Percentiles rank a stretch among this genome's conserved stretches.
Evolutionary conservation across 345 rosid species (phyloP).

Genomic region (Syzygium jambos): DNA sequence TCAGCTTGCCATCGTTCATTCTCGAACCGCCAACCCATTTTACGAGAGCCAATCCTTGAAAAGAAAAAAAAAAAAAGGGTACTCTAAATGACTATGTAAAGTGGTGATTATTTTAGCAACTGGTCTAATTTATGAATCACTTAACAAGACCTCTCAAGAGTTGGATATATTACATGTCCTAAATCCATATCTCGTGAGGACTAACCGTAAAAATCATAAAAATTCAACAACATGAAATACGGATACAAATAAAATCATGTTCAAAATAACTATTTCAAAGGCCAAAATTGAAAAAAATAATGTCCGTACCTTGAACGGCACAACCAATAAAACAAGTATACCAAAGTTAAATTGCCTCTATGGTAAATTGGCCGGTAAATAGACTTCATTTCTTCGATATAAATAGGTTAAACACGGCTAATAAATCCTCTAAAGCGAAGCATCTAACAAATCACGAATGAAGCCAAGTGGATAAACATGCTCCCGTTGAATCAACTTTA

Average conservation of each 20-base stretch:
- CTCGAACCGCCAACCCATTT: not conserved
- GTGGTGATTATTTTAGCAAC: accelerated
- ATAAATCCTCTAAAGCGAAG: not conserved
- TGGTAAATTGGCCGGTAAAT: not conserved
- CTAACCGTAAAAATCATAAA: accelerated
- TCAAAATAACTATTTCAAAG: not conserved
- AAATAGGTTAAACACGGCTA: not conserved
- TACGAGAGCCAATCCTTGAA: accelerated
- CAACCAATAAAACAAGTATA: not conserved
- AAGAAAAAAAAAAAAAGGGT: not conserved
- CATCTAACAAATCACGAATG: not conserved
- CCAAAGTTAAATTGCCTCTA: not conserved
- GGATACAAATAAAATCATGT: not conserved
- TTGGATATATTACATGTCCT: not conserved
- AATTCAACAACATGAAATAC: not conserved
- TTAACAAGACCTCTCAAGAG: accelerated
- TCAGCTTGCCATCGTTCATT: not conserved
- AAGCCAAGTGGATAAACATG: not conserved
- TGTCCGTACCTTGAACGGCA: not conserved
- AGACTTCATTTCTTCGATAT: not conserved
- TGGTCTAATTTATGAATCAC: not conserved
- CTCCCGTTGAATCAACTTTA: not conserved
- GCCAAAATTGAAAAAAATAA: not conserved
- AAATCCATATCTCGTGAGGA: not conserved
- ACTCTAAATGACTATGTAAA: not conserved